Conservation (phyloP, 148 eudicot genomes). For the Silene latifolia region DNA sequence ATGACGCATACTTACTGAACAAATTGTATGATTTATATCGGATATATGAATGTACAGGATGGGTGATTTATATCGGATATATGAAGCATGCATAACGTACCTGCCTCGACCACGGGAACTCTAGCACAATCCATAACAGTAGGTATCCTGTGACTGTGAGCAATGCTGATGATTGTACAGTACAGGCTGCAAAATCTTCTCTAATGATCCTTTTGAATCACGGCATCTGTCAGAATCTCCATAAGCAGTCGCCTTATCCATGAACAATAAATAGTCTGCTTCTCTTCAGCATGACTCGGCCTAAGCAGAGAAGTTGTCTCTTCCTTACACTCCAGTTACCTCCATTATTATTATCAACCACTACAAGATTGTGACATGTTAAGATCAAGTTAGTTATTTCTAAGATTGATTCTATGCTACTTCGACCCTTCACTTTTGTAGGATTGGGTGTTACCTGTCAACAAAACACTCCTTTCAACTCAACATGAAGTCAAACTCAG, state of each 20-base stretch:
- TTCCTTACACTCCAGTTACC: slow-evolving; percentile 99
- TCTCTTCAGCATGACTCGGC: slow-evolving; percentile 82
- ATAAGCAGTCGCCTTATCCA: slow-evolving; percentile 98
- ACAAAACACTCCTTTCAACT: neutral
- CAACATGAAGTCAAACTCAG: too few species aligned
- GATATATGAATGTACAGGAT: too few species aligned
- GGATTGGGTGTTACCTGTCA: neutral
- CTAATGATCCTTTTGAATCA: slow-evolving; percentile 84
- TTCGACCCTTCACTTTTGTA: too few species aligned
- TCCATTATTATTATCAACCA: slow-evolving; percentile 77
- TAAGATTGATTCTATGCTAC: neutral
- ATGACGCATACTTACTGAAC: too few species aligned
- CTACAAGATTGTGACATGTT: slow-evolving; percentile 24
- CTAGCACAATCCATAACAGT: slow-evolving; percentile 97
- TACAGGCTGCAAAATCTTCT: slow-evolving; percentile 73
- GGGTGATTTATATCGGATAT: neutral
- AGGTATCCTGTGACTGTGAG: slow-evolving; percentile 75
- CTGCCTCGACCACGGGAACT: slow-evolving; percentile 94
- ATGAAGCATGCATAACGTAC: slow-evolving; percentile 22
- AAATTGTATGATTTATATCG: neutral
- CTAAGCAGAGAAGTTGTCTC: slow-evolving; percentile 88
- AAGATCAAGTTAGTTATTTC: neutral
- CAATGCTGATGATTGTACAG: slow-evolving; percentile 84
- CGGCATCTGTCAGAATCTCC: slow-evolving; percentile 93
- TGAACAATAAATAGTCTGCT: slow-evolving; percentile 74